A percentile compares a stretch with the other conserved stretches of the same genome.
phyloP scores from a whole-genome alignment of 148 eudicot species.

The Beta vulgaris region DNA sequence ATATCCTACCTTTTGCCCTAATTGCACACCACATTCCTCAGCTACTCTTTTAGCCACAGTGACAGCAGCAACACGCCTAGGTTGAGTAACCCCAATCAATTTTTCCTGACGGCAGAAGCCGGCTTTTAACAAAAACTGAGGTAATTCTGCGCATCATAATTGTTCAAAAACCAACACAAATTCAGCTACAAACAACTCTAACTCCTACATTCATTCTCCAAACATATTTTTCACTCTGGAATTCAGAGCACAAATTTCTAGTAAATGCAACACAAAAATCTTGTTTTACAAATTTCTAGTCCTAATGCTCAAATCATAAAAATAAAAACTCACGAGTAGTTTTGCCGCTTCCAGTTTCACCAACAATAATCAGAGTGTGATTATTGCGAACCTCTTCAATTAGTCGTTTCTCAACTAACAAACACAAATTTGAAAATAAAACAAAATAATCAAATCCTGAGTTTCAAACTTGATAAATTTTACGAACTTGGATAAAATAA shows the following conservation, averaged over 20 bases:
- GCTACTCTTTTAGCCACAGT: slow-evolving; percentile 96
- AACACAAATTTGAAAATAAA: slow-evolving; percentile 4
- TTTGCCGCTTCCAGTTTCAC: slow-evolving; percentile 99
- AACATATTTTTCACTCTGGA: neutral
- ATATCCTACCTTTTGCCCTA: slow-evolving; percentile 91
- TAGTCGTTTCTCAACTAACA: slow-evolving; percentile 69
- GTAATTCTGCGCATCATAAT: slow-evolving; percentile 49
- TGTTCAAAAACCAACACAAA: slow-evolving; percentile 5
- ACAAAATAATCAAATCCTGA: slow-evolving; percentile 6
- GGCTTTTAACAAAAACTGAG: slow-evolving; percentile 69
- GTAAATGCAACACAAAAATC: neutral
- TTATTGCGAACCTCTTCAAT: slow-evolving; percentile 71
- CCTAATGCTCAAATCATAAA: neutral
- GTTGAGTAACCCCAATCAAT: slow-evolving; percentile 86
- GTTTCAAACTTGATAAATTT: no score
- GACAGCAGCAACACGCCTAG: slow-evolving; percentile 94
- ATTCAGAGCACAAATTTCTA: neutral
- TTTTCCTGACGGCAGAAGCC: slow-evolving; percentile 77
- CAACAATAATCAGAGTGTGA: slow-evolving; percentile 75
- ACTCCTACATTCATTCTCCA: neutral
- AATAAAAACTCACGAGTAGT: slow-evolving; percentile 95
- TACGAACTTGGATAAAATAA: neutral
- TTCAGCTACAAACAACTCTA: neutral
- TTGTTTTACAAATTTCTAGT: neutral
- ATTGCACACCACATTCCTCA: slow-evolving; percentile 77